These are phyloP conservation scores for Capsicum pubescens DNA, from an alignment of 257 asterid species.

Conservation along the genomic window DNA sequence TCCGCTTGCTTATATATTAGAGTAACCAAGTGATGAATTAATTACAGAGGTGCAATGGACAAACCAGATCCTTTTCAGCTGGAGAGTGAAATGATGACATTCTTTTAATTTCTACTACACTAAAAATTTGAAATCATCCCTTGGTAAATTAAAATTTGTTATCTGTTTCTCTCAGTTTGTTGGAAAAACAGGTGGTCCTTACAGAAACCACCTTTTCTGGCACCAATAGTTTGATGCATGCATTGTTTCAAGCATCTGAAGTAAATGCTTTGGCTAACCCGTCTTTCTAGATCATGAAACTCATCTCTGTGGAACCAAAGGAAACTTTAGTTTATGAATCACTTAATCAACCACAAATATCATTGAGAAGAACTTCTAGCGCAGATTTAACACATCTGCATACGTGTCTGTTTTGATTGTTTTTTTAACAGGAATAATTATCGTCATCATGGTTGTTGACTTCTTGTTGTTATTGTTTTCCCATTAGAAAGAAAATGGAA, in stretches of 20 bases:
- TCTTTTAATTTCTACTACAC: not conserved
- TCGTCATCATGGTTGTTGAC: not conserved
- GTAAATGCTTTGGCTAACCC: not conserved
- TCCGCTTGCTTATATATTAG: not conserved
- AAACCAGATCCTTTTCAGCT: not conserved
- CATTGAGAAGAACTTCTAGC: not conserved
- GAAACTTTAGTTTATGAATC: not conserved
- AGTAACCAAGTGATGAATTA: slow-evolving; percentile 16
- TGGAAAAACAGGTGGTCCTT: not conserved
- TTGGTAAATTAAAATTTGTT: not conserved
- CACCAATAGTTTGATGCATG: not conserved
- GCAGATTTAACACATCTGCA: not conserved
- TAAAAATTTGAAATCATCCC: not conserved
- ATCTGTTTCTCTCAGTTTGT: not conserved
- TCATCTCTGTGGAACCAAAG: not conserved
- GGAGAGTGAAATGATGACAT: slow-evolving; percentile 7
- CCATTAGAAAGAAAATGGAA: not conserved
- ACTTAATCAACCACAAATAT: not conserved
- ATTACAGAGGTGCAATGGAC: not conserved
- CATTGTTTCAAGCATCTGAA: slow-evolving; percentile 16
- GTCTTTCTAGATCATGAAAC: not conserved
- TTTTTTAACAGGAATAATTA: not conserved
- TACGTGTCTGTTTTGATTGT: not conserved
- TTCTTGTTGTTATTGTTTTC: not conserved
- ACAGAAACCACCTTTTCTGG: not conserved